Conservation (phyloP, 2,329 filamentous ascomycete genomes). For the Botryosphaeria dothidea region DNA sequence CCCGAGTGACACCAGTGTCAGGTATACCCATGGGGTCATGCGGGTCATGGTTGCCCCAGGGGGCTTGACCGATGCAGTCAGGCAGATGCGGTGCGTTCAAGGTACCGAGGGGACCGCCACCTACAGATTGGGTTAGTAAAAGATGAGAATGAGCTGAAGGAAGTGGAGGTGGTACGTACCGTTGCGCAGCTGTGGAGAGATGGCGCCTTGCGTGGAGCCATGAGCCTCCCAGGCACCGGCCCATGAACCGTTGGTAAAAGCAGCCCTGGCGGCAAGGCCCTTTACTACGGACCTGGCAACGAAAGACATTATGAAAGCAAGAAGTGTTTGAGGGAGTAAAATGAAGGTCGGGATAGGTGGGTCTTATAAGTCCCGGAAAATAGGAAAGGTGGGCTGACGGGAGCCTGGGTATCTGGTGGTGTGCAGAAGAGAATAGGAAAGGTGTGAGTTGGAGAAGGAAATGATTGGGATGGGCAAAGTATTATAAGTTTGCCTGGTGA, state of each 20-base stretch:
- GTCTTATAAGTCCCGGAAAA: not conserved
- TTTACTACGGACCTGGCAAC: constrained; percentile 10
- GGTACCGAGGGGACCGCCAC: constrained; percentile 4
- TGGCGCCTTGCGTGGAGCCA: not conserved
- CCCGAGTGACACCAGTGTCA: constrained; percentile 33
- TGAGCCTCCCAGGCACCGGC: constrained; percentile 1
- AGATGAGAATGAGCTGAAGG: not conserved
- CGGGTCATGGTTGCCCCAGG: not conserved
- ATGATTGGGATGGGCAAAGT: not conserved
- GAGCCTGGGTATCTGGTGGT: not conserved
- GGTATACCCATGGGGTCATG: constrained; percentile 25
- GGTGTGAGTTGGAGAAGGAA: not conserved
- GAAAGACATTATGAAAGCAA: constrained; percentile 13
- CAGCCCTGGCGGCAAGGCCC: not conserved
- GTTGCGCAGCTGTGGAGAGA: not conserved
- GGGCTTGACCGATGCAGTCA: not conserved
- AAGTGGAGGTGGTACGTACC: not conserved
- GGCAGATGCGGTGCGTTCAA: constrained; percentile 8
- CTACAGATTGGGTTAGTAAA: not conserved
- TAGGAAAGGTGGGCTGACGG: not conserved
- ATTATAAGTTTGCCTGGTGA: not conserved
- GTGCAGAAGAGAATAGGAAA: not conserved
- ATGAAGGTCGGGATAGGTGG: not conserved
- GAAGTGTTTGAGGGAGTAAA: not conserved
- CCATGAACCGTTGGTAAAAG: constrained; percentile 6